These are phyloP conservation scores for Candida vaughaniae DNA, from an alignment of 805 yeast genomes.

Conservation along the genomic window DNA sequence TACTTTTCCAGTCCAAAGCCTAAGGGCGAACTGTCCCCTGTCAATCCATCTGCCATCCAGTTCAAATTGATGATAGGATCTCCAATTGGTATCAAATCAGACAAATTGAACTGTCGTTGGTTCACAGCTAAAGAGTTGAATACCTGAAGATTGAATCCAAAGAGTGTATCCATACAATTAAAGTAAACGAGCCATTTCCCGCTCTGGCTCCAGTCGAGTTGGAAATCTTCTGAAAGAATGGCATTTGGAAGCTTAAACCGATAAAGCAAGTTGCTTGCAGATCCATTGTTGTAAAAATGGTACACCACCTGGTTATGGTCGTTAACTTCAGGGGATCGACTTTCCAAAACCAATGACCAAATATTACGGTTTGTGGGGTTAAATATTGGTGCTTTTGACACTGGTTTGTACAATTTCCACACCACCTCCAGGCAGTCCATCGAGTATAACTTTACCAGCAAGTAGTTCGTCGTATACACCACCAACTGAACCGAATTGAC, in stretches of 20 bases:
- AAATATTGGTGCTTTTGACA: constrained; percentile 13
- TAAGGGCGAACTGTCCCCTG: constrained; percentile 3
- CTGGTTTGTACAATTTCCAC: constrained; percentile 34
- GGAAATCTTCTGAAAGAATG: constrained; percentile 16
- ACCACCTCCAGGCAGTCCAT: constrained; percentile 33
- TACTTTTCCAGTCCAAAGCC: constrained; percentile 10
- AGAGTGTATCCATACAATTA: constrained; percentile 20
- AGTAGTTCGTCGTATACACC: constrained; percentile 24
- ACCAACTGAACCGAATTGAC: constrained; percentile 32
- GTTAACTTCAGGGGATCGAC: constrained; percentile 9
- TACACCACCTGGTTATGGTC: constrained; percentile 18
- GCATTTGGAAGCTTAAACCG: constrained; percentile 19
- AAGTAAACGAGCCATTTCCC: constrained; percentile 36
- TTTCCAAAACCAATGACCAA: constrained; percentile 29
- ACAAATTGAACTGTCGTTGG: constrained; percentile 7
- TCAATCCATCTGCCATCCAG: constrained; percentile 17
- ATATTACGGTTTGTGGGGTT: constrained; percentile 12
- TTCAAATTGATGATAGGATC: constrained; percentile 16
- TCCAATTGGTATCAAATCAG: constrained; percentile 12
- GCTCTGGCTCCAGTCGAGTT: constrained; percentile 29
- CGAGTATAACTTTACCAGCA: constrained; percentile 35
- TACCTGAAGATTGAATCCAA: constrained; percentile 28
- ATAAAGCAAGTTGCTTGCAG: constrained; percentile 26
- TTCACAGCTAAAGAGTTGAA: constrained; percentile 27
- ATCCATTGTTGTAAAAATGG: constrained; percentile 35